phyloP scores from a whole-genome alignment of 208 protist species.

The Crithidia expoeki region DNA sequence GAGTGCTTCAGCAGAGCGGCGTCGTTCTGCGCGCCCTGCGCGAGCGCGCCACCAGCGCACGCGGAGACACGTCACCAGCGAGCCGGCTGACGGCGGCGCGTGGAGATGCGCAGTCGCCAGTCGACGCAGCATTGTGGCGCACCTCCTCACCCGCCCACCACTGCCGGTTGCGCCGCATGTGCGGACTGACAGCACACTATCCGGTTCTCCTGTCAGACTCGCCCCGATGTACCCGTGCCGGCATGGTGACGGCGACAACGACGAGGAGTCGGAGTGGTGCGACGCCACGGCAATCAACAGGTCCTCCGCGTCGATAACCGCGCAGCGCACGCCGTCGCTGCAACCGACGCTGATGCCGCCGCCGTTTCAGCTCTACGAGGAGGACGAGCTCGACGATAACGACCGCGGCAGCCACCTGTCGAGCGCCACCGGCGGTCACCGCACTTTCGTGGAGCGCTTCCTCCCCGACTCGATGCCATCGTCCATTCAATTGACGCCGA shows the following conservation, averaged over 20 bases:
- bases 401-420: slow-evolving; percentile 13
- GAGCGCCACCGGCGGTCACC: slow-evolving; percentile 19
- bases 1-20: slow-evolving; percentile 23
- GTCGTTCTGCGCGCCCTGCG: slow-evolving; percentile 23
- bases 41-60: slow-evolving; percentile 17
- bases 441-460: slow-evolving; percentile 25
- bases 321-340: slow-evolving; percentile 35
- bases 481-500: slow-evolving; percentile 33
- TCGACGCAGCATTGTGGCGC: too few relatives aligned
- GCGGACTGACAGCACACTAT: slow-evolving; percentile 5
- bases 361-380: slow-evolving; percentile 33
- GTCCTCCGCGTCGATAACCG: slow-evolving; percentile 23
- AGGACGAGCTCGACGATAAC: slow-evolving; percentile 34
- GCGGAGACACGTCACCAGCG: slow-evolving; percentile 8
- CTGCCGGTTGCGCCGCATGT: slow-evolving; percentile 4
- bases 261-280: slow-evolving; percentile 35
- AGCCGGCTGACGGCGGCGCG: neutral
- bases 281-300: slow-evolving; percentile 28
- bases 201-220: neutral
- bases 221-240: neutral
- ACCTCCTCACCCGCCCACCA: neutral
- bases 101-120: neutral
- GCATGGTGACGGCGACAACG: slow-evolving; percentile 16
- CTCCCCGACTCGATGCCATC: slow-evolving; percentile 31
- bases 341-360: slow-evolving; percentile 28